Conservation (phyloP, 768 basidiomycete genomes). For the Calocera viscosa region DNA sequence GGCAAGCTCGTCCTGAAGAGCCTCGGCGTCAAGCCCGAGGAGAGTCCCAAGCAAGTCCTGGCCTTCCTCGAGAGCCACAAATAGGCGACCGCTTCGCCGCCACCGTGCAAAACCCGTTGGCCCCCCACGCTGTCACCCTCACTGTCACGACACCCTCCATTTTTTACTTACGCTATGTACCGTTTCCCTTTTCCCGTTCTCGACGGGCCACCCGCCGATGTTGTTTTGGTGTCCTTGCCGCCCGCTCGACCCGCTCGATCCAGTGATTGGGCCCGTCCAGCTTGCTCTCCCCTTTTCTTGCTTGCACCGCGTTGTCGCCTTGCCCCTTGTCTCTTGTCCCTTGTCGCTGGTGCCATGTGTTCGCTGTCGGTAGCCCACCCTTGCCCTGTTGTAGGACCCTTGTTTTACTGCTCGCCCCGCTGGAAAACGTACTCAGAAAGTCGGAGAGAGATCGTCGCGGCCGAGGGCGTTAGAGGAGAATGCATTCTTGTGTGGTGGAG, state of each 20-base stretch:
- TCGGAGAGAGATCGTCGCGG: too few species aligned
- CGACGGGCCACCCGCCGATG: background rate
- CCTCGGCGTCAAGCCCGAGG: slow-evolving; percentile 72
- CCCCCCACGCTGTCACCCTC: background rate
- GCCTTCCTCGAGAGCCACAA: background rate
- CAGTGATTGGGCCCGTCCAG: background rate
- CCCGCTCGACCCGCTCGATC: background rate
- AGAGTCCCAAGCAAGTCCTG: slow-evolving; percentile 39
- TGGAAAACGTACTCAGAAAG: too few species aligned
- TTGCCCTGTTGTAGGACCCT: too few species aligned
- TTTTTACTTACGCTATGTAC: background rate
- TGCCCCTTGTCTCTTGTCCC: background rate
- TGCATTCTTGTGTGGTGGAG: too few species aligned
- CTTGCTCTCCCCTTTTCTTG: background rate
- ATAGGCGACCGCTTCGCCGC: background rate
- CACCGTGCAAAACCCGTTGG: background rate
- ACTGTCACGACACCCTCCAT: background rate
- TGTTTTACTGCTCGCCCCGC: too few species aligned
- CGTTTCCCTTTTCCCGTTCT: background rate
- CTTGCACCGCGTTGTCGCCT: background rate
- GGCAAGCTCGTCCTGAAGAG: slow-evolving; percentile 78
- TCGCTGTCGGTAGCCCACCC: too few species aligned
- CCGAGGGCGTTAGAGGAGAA: too few species aligned
- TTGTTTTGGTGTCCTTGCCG: background rate
- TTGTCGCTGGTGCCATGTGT: background rate